Conservation (phyloP, 2,329 filamentous ascomycete species). For the Phaeosphaeria sp. region DNA sequence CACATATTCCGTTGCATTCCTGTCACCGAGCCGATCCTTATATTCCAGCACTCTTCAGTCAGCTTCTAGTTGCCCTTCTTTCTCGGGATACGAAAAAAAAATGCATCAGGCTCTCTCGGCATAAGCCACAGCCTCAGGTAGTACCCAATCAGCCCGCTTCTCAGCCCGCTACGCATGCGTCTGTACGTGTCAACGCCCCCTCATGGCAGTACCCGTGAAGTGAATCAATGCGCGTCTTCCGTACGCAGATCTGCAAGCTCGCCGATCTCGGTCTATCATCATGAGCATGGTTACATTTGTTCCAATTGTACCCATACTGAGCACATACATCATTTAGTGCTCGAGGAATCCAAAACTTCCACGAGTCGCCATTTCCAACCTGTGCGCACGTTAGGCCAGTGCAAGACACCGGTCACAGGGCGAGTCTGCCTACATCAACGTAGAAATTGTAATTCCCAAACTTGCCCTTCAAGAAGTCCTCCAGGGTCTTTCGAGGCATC, state of each 20-base stretch:
- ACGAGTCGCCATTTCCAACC: not conserved
- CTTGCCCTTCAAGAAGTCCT: not conserved
- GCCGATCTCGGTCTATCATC: not conserved
- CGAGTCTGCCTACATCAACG: not conserved
- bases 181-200: not conserved
- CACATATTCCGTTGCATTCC: not conserved
- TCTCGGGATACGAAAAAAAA: too few relatives aligned
- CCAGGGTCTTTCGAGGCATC: not conserved
- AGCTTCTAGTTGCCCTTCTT: too few relatives aligned
- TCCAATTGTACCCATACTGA: too few relatives aligned
- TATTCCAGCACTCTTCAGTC: too few relatives aligned
- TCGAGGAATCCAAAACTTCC: not conserved
- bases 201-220: too few relatives aligned
- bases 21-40: not conserved
- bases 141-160: not conserved
- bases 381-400: too few relatives aligned
- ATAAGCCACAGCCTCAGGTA: not conserved
- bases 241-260: not conserved
- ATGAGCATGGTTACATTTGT: too few relatives aligned
- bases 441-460: not conserved
- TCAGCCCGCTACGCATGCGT: not conserved
- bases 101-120: not conserved
- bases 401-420: not conserved
- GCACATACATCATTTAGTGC: not conserved
- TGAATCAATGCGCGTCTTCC: not conserved